phyloP scores from a whole-genome alignment of 2,329 filamentous ascomycete genomes.

The Sclerotiophoma versabilis region DNA sequence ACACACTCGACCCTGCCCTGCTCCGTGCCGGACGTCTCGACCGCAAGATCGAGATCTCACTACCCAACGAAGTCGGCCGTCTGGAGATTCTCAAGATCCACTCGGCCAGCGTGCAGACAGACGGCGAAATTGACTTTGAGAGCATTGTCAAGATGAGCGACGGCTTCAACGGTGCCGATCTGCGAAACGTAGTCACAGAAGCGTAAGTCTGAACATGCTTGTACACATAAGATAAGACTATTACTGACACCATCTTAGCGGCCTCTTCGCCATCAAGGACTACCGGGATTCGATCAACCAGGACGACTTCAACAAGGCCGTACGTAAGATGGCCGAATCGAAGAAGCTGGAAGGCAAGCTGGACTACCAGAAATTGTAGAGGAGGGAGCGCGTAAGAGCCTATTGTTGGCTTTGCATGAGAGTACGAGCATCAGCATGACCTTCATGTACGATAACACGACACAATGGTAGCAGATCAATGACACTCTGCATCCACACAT shows the following conservation, averaged over 20 bases:
- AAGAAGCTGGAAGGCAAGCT: slow-evolving; percentile 99
- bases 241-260: slow-evolving; percentile 61
- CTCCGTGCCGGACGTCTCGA: slow-evolving; percentile 92
- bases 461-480: slow-evolving; percentile 20
- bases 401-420: slow-evolving; percentile 29
- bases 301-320: slow-evolving; percentile 99
- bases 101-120: slow-evolving; percentile 80
- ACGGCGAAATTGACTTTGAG: slow-evolving; percentile 98
- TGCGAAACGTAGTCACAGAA: slow-evolving; percentile 97
- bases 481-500: slow-evolving; percentile 6
- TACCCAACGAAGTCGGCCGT: slow-evolving; percentile 95
- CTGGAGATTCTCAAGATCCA: slow-evolving; percentile 99
- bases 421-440: slow-evolving; percentile 21
- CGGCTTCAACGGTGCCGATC: slow-evolving; percentile 93
- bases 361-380: slow-evolving; percentile 92
- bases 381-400: slow-evolving; percentile 1
- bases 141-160: slow-evolving; percentile 99
- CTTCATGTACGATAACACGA: slow-evolving; percentile 39
- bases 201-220: slow-evolving; percentile 70
- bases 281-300: slow-evolving; percentile 96
- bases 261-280: slow-evolving; percentile 97
- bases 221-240: not conserved
- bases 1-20: slow-evolving; percentile 92
- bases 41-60: slow-evolving; percentile 95
- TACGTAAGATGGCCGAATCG: slow-evolving; percentile 93